These are phyloP conservation scores for Parietaria judaica DNA, from an alignment of 306 rosid species.

Conservation along the genomic window DNA sequence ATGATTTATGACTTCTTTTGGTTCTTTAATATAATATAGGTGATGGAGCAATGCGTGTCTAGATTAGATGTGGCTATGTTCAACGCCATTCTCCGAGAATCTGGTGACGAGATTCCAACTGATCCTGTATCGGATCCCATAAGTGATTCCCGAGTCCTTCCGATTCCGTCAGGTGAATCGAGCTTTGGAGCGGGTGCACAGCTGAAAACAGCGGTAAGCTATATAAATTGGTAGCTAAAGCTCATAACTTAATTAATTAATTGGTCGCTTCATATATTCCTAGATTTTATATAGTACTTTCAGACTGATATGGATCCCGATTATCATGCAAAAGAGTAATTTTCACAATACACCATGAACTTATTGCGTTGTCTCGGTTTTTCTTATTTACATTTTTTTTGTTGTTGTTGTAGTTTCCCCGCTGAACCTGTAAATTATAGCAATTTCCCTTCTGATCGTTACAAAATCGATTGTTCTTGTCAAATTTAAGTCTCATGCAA, in stretches of 20 bases:
- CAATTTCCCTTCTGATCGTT: no score
- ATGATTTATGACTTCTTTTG: neutral
- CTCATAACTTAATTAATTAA: neutral
- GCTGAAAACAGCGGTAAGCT: conserved; percentile 84
- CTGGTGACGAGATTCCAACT: conserved; percentile 78
- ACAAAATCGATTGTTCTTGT: no score
- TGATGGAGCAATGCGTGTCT: conserved; percentile 92
- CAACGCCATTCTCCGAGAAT: conserved; percentile 96
- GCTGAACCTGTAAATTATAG: no score
- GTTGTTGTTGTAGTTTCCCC: no score
- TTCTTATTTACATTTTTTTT: no score
- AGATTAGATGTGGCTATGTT: conserved; percentile 97
- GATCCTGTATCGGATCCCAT: conserved; percentile 97
- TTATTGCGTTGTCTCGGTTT: no score
- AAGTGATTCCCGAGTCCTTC: conserved; percentile 73
- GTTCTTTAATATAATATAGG: conserved; percentile 26
- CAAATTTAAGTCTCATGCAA: no score
- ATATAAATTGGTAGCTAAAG: conserved; percentile 4
- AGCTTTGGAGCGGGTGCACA: conserved; percentile 96
- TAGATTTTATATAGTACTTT: neutral
- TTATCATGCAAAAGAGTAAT: no score
- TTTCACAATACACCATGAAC: no score
- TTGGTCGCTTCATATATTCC: neutral
- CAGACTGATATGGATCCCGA: neutral
- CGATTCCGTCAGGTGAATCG: conserved; percentile 63